Base-by-base conservation (phyloP, 345 rosid species). In the Pelargonium nanum region DNA sequence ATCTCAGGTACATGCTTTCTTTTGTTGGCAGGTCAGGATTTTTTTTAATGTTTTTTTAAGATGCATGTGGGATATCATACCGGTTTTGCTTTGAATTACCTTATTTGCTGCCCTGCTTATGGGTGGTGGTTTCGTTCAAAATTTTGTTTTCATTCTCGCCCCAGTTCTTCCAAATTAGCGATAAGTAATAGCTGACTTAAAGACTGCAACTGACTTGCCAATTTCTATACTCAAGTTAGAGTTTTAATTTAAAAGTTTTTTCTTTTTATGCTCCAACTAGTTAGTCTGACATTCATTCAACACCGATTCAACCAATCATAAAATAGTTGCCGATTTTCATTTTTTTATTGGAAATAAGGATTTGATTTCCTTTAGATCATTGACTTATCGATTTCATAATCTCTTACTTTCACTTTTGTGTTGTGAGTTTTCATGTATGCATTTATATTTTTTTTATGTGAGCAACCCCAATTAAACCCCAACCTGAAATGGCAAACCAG, bases 1-100 rank as follows among this genome's bases (percentile, higher is more conserved):
- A 82, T 88, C 56, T 86, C 93, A 50, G 95, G 96, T 88, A 66
- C 5, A 53, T 53, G 45, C 6, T 67, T 24, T 20, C 19, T 30
- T 23, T 51, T 24, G 20, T 61, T 20, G 19, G 17, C 1, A 26
- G 5, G 32, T 45, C 20, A 0, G 3, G 66, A 16, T 68, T 24
- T 44, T 22, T 57, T 16, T 4, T 25, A 5, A 24, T 26, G 25
- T 28, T n/a, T 19, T 26, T 5, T 4, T 17, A 9, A 51, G 19
- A 20, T 25, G 48, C 22, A 25, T 45, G 8, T 6, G 23, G 51
- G 13, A 5, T 9, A 40, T 55, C 16, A 8, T 55, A 19, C 40
- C 21, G 57, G 22, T 40, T 26, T 52, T 53, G 19, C 45, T 34
- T 15, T 1, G 12, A 34, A 1, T 4, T 34, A 34, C 45, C 13